A percentile compares a stretch with the other conserved stretches of the same genome.
These are phyloP conservation scores for Gamarada debralockiae DNA, from an alignment of 495 filamentous ascomycete species.

Conservation along the genomic window DNA sequence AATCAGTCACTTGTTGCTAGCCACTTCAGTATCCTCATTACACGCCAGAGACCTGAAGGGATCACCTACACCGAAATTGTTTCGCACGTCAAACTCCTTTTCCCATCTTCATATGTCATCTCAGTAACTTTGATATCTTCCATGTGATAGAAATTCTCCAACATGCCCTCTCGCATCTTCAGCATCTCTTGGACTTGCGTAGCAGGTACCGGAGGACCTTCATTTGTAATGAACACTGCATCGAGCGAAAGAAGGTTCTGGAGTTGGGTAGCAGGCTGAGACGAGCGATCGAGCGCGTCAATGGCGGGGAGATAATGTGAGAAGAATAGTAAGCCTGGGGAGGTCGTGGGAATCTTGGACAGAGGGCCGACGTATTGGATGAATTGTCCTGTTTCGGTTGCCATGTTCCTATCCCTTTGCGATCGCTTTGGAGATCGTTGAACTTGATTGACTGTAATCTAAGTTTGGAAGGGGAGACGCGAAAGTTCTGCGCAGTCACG, in stretches of 20 bases:
- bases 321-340: background rate
- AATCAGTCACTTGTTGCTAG: background rate
- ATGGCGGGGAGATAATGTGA: background rate
- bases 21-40: too few relatives aligned
- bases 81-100: background rate
- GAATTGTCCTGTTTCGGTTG: background rate
- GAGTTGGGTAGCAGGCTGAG: background rate
- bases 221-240: background rate
- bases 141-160: background rate
- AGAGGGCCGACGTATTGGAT: background rate
- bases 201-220: background rate
- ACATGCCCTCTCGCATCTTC: background rate
- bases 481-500: too few relatives aligned
- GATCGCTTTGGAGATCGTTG: too few relatives aligned
- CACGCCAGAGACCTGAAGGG: background rate
- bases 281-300: constrained; percentile 3
- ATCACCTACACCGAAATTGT: background rate
- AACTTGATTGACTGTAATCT: too few relatives aligned
- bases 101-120: background rate
- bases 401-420: too few relatives aligned
- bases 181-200: background rate
- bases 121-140: background rate
- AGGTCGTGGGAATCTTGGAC: background rate
- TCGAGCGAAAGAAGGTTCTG: background rate
- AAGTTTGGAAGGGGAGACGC: too few relatives aligned